Evolutionary conservation across 2,329 filamentous ascomycete genomes (phyloP).

Genomic region (Alternaria ventricosa): DNA sequence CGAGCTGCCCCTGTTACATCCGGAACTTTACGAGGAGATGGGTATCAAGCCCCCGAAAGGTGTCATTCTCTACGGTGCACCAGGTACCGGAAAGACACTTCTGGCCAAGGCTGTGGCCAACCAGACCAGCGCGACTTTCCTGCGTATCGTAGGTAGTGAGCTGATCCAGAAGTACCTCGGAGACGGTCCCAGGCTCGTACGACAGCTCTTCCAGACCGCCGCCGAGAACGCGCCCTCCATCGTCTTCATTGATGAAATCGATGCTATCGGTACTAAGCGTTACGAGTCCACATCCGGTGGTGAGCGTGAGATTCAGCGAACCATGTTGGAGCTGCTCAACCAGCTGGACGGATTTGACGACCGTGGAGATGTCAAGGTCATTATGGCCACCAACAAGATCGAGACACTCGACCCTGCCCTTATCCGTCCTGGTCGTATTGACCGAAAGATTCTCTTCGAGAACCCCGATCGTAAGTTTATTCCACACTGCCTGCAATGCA

Average conservation of each 20-base stretch:
- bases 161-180: constrained; percentile 98
- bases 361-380: constrained; percentile 97
- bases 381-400: constrained; percentile 99
- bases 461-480: constrained; percentile 68
- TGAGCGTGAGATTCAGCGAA: constrained; percentile 96
- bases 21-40: constrained; percentile 99
- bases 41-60: constrained; percentile 99
- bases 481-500: neutral
- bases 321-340: constrained; percentile 97
- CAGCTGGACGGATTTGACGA: constrained; percentile 99
- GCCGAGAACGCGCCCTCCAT: constrained; percentile 96
- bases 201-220: constrained; percentile 95
- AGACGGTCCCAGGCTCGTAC: constrained; percentile 91
- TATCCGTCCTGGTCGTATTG: constrained; percentile 96
- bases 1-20: constrained; percentile 91
- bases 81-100: constrained; percentile 95
- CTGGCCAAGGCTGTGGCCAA: constrained; percentile 97
- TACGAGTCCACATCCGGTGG: constrained; percentile 97
- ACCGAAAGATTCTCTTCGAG: constrained; percentile 90
- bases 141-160: constrained; percentile 96
- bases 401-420: constrained; percentile 95
- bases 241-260: constrained; percentile 99
- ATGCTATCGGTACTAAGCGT: constrained; percentile 97
- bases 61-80: constrained; percentile 97
- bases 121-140: constrained; percentile 97